phyloP scores from a whole-genome alignment of 2,329 filamentous ascomycete genomes.

The Aureobasidium sp. region DNA sequence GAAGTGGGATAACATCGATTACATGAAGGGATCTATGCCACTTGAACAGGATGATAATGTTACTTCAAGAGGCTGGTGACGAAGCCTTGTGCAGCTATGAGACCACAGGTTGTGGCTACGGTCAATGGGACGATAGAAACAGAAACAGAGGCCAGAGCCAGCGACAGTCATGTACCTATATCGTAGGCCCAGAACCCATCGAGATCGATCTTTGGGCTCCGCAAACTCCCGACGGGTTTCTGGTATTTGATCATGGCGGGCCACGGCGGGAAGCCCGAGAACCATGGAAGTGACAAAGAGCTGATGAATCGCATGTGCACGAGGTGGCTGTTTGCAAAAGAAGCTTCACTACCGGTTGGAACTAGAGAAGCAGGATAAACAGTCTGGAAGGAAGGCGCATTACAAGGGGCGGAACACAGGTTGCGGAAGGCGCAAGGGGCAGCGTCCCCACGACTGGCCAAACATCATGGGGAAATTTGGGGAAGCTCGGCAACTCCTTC shows the following conservation, averaged over 20 bases:
- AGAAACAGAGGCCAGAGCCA: no score
- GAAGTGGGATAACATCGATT: no score
- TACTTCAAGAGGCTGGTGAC: no score
- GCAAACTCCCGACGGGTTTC: background rate
- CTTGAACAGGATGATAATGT: no score
- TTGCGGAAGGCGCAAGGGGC: constrained; percentile 2
- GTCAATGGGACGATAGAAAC: no score
- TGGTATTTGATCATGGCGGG: background rate
- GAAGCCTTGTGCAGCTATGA: no score
- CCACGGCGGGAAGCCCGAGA: background rate
- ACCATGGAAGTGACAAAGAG: background rate
- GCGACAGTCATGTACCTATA: background rate
- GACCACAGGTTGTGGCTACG: no score
- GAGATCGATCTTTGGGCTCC: background rate
- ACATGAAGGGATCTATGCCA: no score
- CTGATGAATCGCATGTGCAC: background rate
- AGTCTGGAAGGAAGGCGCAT: background rate
- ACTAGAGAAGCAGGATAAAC: background rate
- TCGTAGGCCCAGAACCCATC: background rate
- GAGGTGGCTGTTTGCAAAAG: background rate
- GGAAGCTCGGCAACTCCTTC: background rate
- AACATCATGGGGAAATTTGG: background rate
- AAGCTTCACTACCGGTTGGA: background rate
- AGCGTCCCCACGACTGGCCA: background rate
- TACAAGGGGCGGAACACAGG: background rate